Evolutionary conservation across 202 grass and related monocot species (phyloP).

Genomic region (Musa balbisiana): DNA sequence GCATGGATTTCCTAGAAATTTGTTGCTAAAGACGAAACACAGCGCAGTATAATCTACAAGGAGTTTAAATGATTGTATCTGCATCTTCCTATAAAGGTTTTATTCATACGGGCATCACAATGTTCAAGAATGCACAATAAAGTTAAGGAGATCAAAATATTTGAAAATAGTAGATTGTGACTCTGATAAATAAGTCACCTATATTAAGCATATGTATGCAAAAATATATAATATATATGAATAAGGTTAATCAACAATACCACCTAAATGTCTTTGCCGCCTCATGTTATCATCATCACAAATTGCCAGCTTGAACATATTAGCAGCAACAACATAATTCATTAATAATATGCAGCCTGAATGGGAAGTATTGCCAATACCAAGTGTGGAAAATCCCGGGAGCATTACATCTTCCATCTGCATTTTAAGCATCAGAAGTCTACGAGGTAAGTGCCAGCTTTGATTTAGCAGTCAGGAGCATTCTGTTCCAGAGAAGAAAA

Average conservation of each 20-base stretch:
- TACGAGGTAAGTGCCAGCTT: constrained; percentile 3
- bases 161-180: background rate
- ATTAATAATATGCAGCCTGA: background rate
- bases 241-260: background rate
- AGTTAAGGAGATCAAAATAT: background rate
- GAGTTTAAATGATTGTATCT: too few relatives aligned
- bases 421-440: background rate
- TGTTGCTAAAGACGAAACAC: too few relatives aligned
- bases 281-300: background rate
- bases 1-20: too few relatives aligned
- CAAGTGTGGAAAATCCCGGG: too few relatives aligned
- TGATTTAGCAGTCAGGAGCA: background rate
- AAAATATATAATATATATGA: background rate
- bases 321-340: background rate
- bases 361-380: background rate
- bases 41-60: too few relatives aligned
- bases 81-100: too few relatives aligned
- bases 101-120: too few relatives aligned
- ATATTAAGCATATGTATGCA: too few relatives aligned
- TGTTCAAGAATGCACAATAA: background rate
- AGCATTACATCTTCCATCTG: too few relatives aligned
- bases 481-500: constrained; percentile 57
- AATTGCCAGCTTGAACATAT: background rate
- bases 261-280: background rate
- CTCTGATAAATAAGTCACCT: background rate